These are phyloP conservation scores for Dothideomycetidae sp. DNA, from an alignment of 2,329 filamentous ascomycete species.

Conservation along the genomic window DNA sequence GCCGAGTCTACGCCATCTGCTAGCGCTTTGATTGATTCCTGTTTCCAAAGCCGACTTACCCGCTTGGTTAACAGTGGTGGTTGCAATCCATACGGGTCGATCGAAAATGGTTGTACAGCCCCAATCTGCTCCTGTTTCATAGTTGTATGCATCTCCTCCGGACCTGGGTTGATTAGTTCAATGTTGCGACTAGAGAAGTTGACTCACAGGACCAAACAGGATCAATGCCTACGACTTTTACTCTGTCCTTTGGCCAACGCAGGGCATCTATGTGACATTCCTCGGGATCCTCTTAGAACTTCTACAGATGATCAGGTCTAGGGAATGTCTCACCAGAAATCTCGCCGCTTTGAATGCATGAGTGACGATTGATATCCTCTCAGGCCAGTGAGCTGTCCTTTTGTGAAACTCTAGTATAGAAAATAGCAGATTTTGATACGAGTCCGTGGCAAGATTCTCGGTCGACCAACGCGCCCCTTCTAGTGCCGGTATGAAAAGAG, in stretches of 20 bases:
- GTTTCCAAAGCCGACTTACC: conserved; percentile 26
- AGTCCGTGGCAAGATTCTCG: conserved; percentile 67
- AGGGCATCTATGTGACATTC: conserved; percentile 27
- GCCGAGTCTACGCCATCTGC: conserved; percentile 1
- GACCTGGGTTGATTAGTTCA: conserved; percentile 14
- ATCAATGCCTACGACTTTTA: conserved; percentile 32
- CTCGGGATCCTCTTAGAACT: not conserved
- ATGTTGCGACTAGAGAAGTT: too few species aligned
- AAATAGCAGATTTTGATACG: conserved; percentile 72
- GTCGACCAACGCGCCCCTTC: conserved; percentile 30
- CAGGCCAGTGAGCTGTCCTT: conserved; percentile 27
- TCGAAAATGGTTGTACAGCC: conserved; percentile 25
- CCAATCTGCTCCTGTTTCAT: conserved; percentile 24
- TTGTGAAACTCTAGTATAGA: conserved; percentile 45
- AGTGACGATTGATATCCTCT: conserved; percentile 29
- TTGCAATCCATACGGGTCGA: conserved; percentile 27
- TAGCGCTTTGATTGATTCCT: not conserved
- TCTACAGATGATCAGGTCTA: not conserved
- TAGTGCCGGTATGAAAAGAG: not conserved
- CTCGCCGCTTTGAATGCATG: conserved; percentile 34
- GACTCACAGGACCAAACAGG: too few species aligned
- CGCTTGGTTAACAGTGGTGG: conserved; percentile 26
- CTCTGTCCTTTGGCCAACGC: conserved; percentile 27
- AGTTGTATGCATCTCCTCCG: conserved; percentile 18
- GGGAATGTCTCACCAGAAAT: conserved; percentile 22